Evolutionary conservation across 2,329 filamentous ascomycete species (phyloP), one percentile per base, ranked within the genome.

Genomic region (Fusarium oxysporum): DNA sequence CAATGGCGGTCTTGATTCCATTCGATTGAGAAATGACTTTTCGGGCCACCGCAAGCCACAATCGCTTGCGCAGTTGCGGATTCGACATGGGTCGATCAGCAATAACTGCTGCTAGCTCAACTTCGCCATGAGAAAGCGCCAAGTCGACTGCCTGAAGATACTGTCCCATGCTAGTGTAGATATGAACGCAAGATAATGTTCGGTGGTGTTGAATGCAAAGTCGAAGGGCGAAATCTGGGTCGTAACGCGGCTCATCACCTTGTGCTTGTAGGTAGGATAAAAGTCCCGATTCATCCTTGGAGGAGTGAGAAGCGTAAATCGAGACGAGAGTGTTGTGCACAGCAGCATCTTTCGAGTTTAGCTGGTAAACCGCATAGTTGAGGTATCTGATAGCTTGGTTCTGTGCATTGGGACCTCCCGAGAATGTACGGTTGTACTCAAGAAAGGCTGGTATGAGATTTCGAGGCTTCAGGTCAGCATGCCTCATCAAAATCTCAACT

Each of bases 261-360:
- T 99, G 96, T 1, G 93, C 92, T 82, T 98, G 93, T 11, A 99
- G 91, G 79, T 99, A 99, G 11, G 92, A 89, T 44, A 98, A 88
- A 4, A 99, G 88, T 1, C 92, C 93, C 0, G 93, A 91, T 83
- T 99, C 96, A 63, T 97, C 95, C 62, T 90, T 88, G 6, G 93
- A 94, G 5, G 92, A 86, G 75, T 96, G 92, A 1, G 95, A 95
- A 8, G 96, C 96, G 80, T 98, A 97, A 57, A 99, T 96, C 13
- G 96, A 97, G 54, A 99, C 94, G 10, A 99, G 89, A 0, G 96
- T 98, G 81, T 99, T 99, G 85, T 99, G 96, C 16, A 99, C 92
- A 4, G 96, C 96, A 6, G 96, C 91, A 77, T 96, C 89, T 66
- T 92, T 88, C 59, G 95, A 92, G 80, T 92, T 88, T 78, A 95